A percentile compares a stretch with the other conserved stretches of the same genome.
These are phyloP conservation scores for Colletotrichum viniferum DNA, from an alignment of 2,329 filamentous ascomycete genomes.

Conservation along the genomic window DNA sequence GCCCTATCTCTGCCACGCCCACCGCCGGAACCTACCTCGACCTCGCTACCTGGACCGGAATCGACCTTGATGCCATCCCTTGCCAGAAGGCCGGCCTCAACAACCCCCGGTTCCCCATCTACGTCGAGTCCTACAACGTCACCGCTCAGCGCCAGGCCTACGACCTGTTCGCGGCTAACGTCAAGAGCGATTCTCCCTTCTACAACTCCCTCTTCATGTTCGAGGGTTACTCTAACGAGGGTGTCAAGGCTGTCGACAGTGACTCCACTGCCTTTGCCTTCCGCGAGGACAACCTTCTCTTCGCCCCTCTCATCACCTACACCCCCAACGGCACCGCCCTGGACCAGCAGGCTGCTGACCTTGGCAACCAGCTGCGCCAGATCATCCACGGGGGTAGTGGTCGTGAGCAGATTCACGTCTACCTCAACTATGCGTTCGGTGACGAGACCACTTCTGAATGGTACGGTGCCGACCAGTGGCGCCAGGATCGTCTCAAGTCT, in stretches of 20 bases:
- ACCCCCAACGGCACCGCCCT: constrained; percentile 31
- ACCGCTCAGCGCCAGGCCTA: constrained; percentile 32
- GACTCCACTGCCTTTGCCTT: constrained; percentile 49
- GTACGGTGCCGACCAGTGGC: constrained; percentile 56
- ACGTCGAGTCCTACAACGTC: constrained; percentile 42
- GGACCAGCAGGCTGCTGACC: constrained; percentile 34
- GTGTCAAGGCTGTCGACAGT: constrained; percentile 40
- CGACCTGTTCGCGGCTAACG: constrained; percentile 34
- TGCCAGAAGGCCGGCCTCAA: constrained; percentile 46
- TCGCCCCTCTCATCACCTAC: constrained; percentile 42
- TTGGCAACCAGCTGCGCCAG: constrained; percentile 42
- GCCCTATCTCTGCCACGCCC: constrained; percentile 36
- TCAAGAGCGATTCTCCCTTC: constrained; percentile 18
- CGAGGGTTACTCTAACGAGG: constrained; percentile 56
- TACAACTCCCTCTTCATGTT: constrained; percentile 56
- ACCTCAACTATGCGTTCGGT: constrained; percentile 59
- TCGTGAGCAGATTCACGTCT: constrained; percentile 36
- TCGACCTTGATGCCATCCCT: constrained; percentile 35
- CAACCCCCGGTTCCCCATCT: constrained; percentile 49
- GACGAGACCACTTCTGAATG: constrained; percentile 42
- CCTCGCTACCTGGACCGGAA: constrained; percentile 47
- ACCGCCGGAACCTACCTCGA: constrained; percentile 47
- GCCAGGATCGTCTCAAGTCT: constrained; percentile 44
- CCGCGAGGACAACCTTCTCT: constrained; percentile 47
- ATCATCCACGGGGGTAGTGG: constrained; percentile 40